These are phyloP conservation scores for Pythium aphanidermatum DNA, from an alignment of 352 stramenopile genomes.

Conservation along the genomic window DNA sequence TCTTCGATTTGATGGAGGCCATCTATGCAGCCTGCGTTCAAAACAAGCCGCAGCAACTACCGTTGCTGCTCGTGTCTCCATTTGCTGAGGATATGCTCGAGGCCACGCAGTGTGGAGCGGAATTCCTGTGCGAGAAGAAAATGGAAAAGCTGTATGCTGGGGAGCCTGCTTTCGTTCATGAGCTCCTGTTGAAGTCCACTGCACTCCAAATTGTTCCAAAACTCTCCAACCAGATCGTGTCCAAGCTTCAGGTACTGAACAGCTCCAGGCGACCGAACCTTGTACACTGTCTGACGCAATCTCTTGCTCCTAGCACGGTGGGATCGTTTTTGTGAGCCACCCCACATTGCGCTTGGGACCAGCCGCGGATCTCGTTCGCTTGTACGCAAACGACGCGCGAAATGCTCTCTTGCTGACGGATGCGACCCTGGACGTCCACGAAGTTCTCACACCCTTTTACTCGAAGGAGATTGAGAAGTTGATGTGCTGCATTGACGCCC, in stretches of 20 bases:
- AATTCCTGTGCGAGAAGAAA: conserved; percentile 85
- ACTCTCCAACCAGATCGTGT: conserved; percentile 33
- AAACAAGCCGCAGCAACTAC: conserved; percentile 34
- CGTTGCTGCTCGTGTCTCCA: conserved; percentile 66
- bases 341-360: conserved; percentile 57
- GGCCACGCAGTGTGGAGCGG: conserved; percentile 45
- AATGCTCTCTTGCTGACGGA: conserved; percentile 77
- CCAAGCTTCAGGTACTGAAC: conserved; percentile 70
- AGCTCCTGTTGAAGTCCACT: conserved; percentile 42
- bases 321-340: conserved; percentile 72
- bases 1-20: conserved; percentile 78
- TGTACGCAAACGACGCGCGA: conserved; percentile 49
- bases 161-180: conserved; percentile 65
- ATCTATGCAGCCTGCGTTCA: conserved; percentile 42
- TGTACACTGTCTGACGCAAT: too few relatives aligned
- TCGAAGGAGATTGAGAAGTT: conserved; percentile 71
- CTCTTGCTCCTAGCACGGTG: conserved; percentile 33
- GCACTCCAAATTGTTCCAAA: conserved; percentile 39
- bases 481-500: conserved; percentile 65
- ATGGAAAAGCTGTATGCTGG: conserved; percentile 68
- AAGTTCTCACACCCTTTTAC: conserved; percentile 53
- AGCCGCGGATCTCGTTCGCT: conserved; percentile 42
- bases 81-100: conserved; percentile 42
- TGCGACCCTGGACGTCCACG: conserved; percentile 38
- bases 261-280: too few relatives aligned